Percentiles rank a stretch among this genome's conserved stretches.
Evolutionary conservation across 73 alveolate species (phyloP).

Genomic region (Symbiodinium natans): DNA sequence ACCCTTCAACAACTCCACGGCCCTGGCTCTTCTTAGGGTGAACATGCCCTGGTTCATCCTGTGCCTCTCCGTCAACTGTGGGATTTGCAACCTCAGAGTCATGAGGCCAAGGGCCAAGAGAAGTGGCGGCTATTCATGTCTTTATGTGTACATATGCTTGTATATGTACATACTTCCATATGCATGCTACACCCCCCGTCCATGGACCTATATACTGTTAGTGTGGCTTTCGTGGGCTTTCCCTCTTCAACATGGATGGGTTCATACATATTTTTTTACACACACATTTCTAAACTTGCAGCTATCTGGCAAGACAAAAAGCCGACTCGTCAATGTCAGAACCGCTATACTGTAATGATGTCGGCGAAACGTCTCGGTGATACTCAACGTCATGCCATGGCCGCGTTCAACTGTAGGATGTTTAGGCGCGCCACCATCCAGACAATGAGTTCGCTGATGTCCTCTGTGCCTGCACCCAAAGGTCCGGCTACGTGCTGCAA

Average conservation of each 20-base stretch:
- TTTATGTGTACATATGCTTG: not conserved
- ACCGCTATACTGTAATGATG: no score
- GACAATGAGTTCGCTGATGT: conserved; percentile 58
- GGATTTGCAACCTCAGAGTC: conserved; percentile 19
- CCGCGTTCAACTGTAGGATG: no score
- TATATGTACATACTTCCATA: not conserved
- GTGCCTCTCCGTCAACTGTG: not conserved
- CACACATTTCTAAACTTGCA: no score
- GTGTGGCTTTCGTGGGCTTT: not conserved
- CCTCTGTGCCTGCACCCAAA: conserved; percentile 32
- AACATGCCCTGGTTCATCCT: no score
- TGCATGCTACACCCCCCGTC: not conserved
- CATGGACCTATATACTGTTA: not conserved
- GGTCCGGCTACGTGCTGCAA: no score
- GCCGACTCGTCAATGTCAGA: no score
- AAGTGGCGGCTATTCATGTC: not conserved
- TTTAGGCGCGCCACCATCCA: conserved; percentile 40
- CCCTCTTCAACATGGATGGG: not conserved
- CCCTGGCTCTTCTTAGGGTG: no score
- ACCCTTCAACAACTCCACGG: no score
- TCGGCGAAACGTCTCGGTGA: no score
- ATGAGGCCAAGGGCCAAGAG: no score
- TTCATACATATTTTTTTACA: not conserved
- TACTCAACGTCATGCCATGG: no score
- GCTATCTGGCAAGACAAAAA: no score